Base-by-base conservation (phyloP, 306 rosid species). In the Vigna radiata region DNA sequence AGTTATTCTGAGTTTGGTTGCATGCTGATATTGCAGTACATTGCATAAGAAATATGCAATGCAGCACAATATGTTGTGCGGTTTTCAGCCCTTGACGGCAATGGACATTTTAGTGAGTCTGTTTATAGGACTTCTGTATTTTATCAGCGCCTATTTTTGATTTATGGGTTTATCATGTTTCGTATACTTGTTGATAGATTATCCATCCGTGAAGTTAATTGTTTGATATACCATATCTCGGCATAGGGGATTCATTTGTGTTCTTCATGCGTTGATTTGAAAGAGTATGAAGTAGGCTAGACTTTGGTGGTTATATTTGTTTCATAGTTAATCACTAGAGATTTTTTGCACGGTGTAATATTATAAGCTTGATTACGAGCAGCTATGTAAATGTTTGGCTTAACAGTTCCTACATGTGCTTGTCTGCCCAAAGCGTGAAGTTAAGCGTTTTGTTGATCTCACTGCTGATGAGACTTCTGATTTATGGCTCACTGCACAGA, bases 381-480 rank as follows among this genome's bases (percentile, higher is more conserved):
- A 18, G 41, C 29, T 64, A 36, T 17, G 53, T 31, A 73, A 73
- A 33, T 55, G 81, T 75, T 82, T 80, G 82, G 78, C 98, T 94
- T 94, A 83, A 86, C 95, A 19, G 75, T 75, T 67, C 79, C 65
- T 82, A 91, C 97, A 95, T 74, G 98, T 95, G 82, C 97, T 95
- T 33, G 80, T 95, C 80, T 90, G 95, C 79, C 96, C 98, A n/a
- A 92, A 88, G 87, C 96, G 97, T 18, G 97, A 92, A 86, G 98
- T 88, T 64, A 91, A 89, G 72, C 95, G 98, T 55, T 90, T 94
- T 41, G 73, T 64, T 64, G 98, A 94, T 87, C 97, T 94, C 83
- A 83, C 95, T 62, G 84, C 74, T 56, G 93, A 92, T n/a, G 97
- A 94, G 88, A 90, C 94, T 75, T 83, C 81, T 79, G 97, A 94